Evolutionary conservation across 331 rosid species (phyloP).

Genomic region (Ulmus americana): DNA sequence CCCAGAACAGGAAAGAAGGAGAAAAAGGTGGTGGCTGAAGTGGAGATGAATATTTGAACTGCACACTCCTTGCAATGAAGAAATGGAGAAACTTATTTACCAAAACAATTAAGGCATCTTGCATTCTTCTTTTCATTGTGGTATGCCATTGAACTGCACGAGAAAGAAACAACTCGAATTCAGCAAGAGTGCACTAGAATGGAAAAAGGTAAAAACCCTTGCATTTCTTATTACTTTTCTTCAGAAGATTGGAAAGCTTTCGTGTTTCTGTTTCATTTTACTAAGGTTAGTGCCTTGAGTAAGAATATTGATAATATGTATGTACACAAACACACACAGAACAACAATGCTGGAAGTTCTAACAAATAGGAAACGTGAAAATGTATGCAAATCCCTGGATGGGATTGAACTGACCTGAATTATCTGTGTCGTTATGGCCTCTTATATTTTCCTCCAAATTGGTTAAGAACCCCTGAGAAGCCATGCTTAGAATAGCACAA

Average conservation of each 20-base stretch:
- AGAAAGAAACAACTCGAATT: not conserved
- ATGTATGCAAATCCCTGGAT: not conserved
- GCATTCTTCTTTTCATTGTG: constrained; percentile 1
- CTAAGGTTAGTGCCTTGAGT: too few species aligned
- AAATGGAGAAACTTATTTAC: constrained; percentile 26
- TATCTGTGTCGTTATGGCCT: not conserved
- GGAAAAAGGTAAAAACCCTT: not conserved
- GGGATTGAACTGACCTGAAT: constrained; percentile 10
- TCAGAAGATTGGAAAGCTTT: too few species aligned
- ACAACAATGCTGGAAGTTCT: too few species aligned
- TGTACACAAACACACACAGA: too few species aligned
- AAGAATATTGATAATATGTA: too few species aligned
- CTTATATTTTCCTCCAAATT: constrained; percentile 2
- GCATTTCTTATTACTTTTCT: too few species aligned
- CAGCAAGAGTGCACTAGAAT: not conserved
- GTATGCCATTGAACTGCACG: constrained; percentile 13
- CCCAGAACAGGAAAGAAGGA: constrained; percentile 17
- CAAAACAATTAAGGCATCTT: constrained; percentile 17
- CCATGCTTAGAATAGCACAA: constrained; percentile 11
- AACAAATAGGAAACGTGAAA: not conserved
- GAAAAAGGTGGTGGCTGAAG: not conserved
- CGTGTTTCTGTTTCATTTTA: too few species aligned
- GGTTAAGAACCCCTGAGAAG: not conserved
- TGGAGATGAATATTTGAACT: constrained; percentile 3
- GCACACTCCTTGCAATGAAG: constrained; percentile 24